A percentile compares a stretch with the other conserved stretches of the same genome.
phyloP scores from a whole-genome alignment of 2,329 filamentous ascomycete species.

The Colletotrichum sidae region DNA sequence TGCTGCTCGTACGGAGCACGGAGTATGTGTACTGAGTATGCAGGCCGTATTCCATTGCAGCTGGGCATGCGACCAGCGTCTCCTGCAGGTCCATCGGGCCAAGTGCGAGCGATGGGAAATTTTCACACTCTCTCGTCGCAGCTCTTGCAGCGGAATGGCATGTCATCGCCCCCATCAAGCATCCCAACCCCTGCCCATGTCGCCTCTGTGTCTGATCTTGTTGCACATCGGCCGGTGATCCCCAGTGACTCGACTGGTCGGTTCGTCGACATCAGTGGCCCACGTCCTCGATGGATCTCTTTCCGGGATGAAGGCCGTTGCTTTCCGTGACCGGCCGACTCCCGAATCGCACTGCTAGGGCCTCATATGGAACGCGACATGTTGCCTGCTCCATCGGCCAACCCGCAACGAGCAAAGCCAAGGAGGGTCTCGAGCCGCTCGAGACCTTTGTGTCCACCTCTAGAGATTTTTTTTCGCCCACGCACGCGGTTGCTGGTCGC shows the following conservation, averaged over 20 bases:
- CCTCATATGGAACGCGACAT: constrained; percentile 8
- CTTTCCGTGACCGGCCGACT: constrained; percentile 34
- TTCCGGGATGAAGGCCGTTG: constrained; percentile 24
- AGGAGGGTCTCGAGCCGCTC: constrained; percentile 22
- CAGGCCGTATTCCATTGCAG: too few relatives aligned
- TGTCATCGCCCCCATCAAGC: constrained; percentile 21
- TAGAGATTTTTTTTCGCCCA: constrained; percentile 27
- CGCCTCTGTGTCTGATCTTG: background rate
- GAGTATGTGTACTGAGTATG: too few relatives aligned
- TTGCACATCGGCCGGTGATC: background rate
- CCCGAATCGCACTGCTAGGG: constrained; percentile 24
- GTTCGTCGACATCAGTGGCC: background rate
- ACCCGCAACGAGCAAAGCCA: constrained; percentile 26
- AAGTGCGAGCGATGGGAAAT: constrained; percentile 1
- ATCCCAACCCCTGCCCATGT: too few relatives aligned
- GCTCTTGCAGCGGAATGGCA: constrained; percentile 24
- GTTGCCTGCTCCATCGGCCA: constrained; percentile 29
- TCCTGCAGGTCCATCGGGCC: constrained; percentile 20
- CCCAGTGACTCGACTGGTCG: background rate
- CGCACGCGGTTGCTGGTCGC: constrained; percentile 30
- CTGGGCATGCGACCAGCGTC: too few relatives aligned
- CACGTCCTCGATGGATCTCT: constrained; percentile 22
- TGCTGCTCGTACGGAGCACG: too few relatives aligned
- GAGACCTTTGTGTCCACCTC: constrained; percentile 25
- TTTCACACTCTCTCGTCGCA: too few relatives aligned